phyloP scores from a whole-genome alignment of 2,329 filamentous ascomycete species.

The Diaporthe batatas region DNA sequence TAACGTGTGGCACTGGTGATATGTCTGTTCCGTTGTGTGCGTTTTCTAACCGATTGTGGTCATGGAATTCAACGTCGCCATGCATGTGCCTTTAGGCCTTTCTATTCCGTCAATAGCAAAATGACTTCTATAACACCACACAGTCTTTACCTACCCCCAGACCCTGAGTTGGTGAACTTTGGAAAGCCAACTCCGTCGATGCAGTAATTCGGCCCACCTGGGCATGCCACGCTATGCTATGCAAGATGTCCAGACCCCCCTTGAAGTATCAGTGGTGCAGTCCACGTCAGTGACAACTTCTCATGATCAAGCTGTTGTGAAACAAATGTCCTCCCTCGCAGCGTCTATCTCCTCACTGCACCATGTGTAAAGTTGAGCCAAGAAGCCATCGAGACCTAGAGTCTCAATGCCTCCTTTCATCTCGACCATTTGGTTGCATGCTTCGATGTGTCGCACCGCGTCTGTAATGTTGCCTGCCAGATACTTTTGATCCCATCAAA shows the following conservation, averaged over 20 bases:
- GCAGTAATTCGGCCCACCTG: too few species aligned
- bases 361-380: constrained; percentile 26
- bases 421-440: constrained; percentile 33
- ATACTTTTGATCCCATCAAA: not conserved
- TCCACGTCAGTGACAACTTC: too few species aligned
- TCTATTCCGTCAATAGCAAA: not conserved
- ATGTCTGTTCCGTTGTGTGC: too few species aligned
- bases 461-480: constrained; percentile 13
- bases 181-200: not conserved
- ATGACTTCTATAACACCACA: not conserved
- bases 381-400: constrained; percentile 44
- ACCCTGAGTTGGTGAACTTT: not conserved
- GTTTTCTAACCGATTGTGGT: not conserved
- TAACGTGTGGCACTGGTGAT: too few species aligned
- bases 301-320: too few species aligned
- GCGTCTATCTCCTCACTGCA: constrained; percentile 23
- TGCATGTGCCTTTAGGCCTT: not conserved
- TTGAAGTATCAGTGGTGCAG: not conserved
- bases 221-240: not conserved
- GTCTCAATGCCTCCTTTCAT: constrained; percentile 20
- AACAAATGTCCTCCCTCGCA: not conserved
- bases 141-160: not conserved
- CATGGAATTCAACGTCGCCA: not conserved
- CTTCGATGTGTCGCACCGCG: constrained; percentile 11
- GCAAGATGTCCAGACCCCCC: not conserved